Conservation (phyloP, 148 eudicot species). For the Fallopia convolvulus region DNA sequence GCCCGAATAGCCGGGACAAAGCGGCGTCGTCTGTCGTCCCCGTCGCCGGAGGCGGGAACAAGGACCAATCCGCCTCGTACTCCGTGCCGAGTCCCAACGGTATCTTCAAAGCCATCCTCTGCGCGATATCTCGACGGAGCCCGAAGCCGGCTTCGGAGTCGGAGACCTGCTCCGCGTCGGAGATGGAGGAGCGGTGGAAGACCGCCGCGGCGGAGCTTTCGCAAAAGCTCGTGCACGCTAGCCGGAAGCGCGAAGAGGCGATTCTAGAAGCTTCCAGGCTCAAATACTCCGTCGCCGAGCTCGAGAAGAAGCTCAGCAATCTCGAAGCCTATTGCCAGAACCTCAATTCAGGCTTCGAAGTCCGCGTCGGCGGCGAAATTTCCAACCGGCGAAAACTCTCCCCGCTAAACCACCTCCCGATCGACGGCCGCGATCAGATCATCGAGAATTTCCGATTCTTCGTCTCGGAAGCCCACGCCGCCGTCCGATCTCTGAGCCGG, state of each 20-base stretch:
- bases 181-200: conserved; percentile 62
- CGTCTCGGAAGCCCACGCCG: conserved; percentile 62
- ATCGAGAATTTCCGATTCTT: conserved; percentile 47
- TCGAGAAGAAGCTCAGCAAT: conserved; percentile 72
- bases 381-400: background rate
- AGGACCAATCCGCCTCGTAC: background rate
- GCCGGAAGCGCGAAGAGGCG: conserved; percentile 70
- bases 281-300: conserved; percentile 63
- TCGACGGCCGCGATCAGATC: conserved; percentile 32
- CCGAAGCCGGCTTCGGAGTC: conserved; percentile 34
- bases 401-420: conserved; percentile 10
- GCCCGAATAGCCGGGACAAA: conserved; percentile 54
- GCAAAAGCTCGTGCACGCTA: conserved; percentile 55
- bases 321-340: conserved; percentile 62
- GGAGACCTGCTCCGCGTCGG: conserved; percentile 17
- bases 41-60: background rate
- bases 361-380: conserved; percentile 20
- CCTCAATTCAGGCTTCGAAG: conserved; percentile 60
- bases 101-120: conserved; percentile 48
- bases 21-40: conserved; percentile 45
- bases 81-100: conserved; percentile 50
- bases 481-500: conserved; percentile 47
- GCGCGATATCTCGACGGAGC: conserved; percentile 42
- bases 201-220: conserved; percentile 63
- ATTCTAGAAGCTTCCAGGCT: conserved; percentile 61